Evolutionary conservation across 108 stramenopile species (phyloP).

Genomic region (Cyclotella distinguenda): DNA sequence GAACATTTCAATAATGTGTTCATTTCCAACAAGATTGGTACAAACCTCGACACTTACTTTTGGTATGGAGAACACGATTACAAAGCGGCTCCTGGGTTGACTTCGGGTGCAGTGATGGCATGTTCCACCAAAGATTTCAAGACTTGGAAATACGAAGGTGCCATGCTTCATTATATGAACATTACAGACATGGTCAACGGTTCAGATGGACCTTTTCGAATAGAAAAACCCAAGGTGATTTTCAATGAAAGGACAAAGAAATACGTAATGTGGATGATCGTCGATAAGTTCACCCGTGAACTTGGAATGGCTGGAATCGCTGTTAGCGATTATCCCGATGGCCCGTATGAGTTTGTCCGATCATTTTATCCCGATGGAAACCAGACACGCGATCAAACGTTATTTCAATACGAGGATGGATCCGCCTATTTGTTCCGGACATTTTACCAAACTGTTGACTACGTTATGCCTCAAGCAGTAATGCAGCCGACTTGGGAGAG

Average conservation of each 20-base stretch:
- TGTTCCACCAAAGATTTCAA: constrained; percentile 78
- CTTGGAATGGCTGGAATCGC: constrained; percentile 78
- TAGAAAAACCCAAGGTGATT: constrained; percentile 72
- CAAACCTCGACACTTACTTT: constrained; percentile 41
- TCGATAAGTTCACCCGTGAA: constrained; percentile 55
- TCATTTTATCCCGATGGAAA: constrained; percentile 88
- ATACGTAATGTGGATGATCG: constrained; percentile 87
- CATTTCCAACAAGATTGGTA: constrained; percentile 15
- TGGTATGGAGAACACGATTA: constrained; percentile 76
- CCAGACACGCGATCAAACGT: constrained; percentile 81
- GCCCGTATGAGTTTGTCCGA: constrained; percentile 73
- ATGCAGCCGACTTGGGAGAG: constrained; percentile 92
- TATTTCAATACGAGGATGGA: constrained; percentile 62
- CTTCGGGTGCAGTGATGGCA: constrained; percentile 66
- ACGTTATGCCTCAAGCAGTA: constrained; percentile 68
- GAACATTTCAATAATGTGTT: constrained; percentile 4
- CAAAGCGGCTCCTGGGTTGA: constrained; percentile 8
- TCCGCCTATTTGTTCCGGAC: constrained; percentile 60
- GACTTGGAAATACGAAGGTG: constrained; percentile 80
- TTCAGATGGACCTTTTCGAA: constrained; percentile 32
- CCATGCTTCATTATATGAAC: constrained; percentile 73
- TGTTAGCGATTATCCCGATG: constrained; percentile 60
- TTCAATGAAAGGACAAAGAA: constrained; percentile 51
- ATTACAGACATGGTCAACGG: constrained; percentile 78
- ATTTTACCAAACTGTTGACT: constrained; percentile 78